Percentiles rank a stretch among this genome's conserved stretches.
These are phyloP conservation scores for Cercospora sesami DNA, from an alignment of 2,329 filamentous ascomycete genomes.

Conservation along the genomic window DNA sequence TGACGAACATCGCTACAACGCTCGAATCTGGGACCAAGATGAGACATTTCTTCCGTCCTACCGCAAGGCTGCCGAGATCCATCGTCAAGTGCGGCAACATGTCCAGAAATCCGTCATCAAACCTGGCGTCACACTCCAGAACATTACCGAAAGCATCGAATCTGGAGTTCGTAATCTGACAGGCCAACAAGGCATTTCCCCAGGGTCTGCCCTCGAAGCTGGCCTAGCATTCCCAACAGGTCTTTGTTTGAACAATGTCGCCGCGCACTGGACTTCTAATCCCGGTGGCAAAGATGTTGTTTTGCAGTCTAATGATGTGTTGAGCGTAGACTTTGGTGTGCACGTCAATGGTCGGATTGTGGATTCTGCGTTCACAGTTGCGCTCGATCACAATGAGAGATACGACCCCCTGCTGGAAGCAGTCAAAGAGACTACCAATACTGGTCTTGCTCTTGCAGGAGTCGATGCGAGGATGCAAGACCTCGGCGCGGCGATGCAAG, in stretches of 20 bases:
- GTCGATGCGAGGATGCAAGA: constrained; percentile 89
- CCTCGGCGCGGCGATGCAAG: constrained; percentile 80
- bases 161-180: constrained; percentile 74
- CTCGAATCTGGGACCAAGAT: constrained; percentile 54
- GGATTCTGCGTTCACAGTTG: constrained; percentile 69
- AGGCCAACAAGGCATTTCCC: constrained; percentile 72
- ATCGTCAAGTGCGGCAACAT: constrained; percentile 82
- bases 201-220: constrained; percentile 74
- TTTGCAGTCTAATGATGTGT: constrained; percentile 65
- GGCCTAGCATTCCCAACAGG: constrained; percentile 88
- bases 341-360: constrained; percentile 71
- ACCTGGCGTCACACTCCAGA: constrained; percentile 75
- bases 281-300: constrained; percentile 81
- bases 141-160: constrained; percentile 86
- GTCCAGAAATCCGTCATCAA: constrained; percentile 73
- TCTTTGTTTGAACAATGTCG: constrained; percentile 79
- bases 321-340: constrained; percentile 73
- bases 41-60: constrained; percentile 78
- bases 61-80: constrained; percentile 81
- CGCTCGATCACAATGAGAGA: constrained; percentile 58
- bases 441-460: constrained; percentile 81
- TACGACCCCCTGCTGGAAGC: constrained; percentile 68
- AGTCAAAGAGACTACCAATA: constrained; percentile 68
- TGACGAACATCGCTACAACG: constrained; percentile 78
- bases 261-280: constrained; percentile 85